These are phyloP conservation scores for Durotheca rogersii DNA, from an alignment of 495 filamentous ascomycete species.

Conservation along the genomic window DNA sequence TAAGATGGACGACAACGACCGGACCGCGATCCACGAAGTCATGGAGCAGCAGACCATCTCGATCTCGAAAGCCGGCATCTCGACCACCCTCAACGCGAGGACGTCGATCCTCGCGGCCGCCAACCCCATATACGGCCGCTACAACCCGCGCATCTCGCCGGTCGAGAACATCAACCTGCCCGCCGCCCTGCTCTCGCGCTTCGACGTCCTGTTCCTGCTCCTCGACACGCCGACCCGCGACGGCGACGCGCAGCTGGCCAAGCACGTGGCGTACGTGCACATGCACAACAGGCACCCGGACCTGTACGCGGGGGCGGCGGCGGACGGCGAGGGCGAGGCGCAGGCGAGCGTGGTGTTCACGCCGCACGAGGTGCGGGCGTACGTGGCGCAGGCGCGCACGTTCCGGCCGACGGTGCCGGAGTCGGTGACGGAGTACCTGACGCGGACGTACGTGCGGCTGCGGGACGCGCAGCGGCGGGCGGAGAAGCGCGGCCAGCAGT, in stretches of 20 bases:
- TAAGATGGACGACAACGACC: conserved; percentile 97
- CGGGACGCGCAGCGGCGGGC: conserved; percentile 84
- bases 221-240: conserved; percentile 90
- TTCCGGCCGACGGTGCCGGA: conserved; percentile 84
- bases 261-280: conserved; percentile 94
- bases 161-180: conserved; percentile 99
- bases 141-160: conserved; percentile 93
- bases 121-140: conserved; percentile 95
- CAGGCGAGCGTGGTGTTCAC: conserved; percentile 65
- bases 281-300: conserved; percentile 97
- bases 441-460: conserved; percentile 91
- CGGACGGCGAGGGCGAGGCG: conserved; percentile 12
- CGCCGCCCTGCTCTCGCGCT: conserved; percentile 91
- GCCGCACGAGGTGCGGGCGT: conserved; percentile 89
- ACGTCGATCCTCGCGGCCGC: conserved; percentile 97
- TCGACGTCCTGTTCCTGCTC: conserved; percentile 95
- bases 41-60: conserved; percentile 99
- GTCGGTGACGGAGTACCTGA: conserved; percentile 88
- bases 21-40: conserved; percentile 98
- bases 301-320: conserved; percentile 51
- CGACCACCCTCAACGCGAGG: conserved; percentile 90
- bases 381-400: conserved; percentile 87
- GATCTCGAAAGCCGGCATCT: conserved; percentile 97
- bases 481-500: conserved; percentile 83
- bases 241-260: conserved; percentile 86